Evolutionary conservation across 495 filamentous ascomycete species (phyloP), one percentile per base, ranked within the genome.

Genomic region (Penicillium silybi): DNA sequence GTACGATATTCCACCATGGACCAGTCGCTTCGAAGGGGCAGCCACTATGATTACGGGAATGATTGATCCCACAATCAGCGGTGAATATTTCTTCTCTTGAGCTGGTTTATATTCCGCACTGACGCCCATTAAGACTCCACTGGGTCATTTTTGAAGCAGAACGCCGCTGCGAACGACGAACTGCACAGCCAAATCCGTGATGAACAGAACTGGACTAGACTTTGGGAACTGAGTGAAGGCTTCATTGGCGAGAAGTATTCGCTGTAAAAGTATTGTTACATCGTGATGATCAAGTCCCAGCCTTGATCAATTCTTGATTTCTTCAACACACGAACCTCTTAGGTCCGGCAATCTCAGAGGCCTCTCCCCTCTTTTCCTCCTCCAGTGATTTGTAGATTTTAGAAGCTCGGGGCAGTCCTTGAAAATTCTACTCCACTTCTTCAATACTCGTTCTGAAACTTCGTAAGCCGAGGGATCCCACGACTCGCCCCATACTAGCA

Each of bases 391-490:
- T 3, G 59, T 55, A 26, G 62, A 55, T 0, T 9, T n/a, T 1
- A 65, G n/a, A 3, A 65, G 25, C 23, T 65, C 62, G 0, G 58
- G 52, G 51, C 52, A 65, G 0, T 55, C 50, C 6, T 44, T 44
- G 0, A 52, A 29, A n/a, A 62, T 23, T 59, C 59, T 59, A 17
- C 32, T 37, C 56, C 55, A 65, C 25, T 65, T 65, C n/a, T 15
- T 39, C 0, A 53, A 26, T 1, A 59, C 32, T 6, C 2, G 18
- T 27, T 57, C 62, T 6, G 62, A 57, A n/a, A 52, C 19, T 42
- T 65, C 62, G 32, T 62, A 65, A 6, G 58, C 62, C 6, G 7
- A 19, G 1, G 62, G 62, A 46, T 65, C 56, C 62, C 59, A 65
- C 1, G 62, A 13, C 8, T 65, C 59, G 8, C 62, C 62, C 62